Conservation (phyloP, 2,329 filamentous ascomycete genomes). For the Alternaria hordeiaustralica region DNA sequence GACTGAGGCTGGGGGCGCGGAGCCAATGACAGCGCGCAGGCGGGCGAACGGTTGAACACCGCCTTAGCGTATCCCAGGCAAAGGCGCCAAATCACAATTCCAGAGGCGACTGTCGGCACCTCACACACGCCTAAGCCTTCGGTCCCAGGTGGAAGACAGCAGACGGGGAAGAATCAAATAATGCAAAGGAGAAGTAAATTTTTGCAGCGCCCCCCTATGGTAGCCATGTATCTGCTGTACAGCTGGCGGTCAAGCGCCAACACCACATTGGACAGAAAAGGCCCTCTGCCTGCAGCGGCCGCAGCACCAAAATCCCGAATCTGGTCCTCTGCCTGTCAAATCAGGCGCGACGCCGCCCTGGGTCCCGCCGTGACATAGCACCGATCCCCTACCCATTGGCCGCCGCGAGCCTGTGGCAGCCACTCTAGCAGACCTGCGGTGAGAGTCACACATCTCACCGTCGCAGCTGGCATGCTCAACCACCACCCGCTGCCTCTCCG, state of each 20-base stretch:
- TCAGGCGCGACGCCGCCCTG: slow-evolving; percentile 20
- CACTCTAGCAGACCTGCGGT: slow-evolving; percentile 33
- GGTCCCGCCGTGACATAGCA: slow-evolving; percentile 24
- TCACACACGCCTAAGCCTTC: slow-evolving; percentile 18
- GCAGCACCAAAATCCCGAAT: slow-evolving; percentile 26
- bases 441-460: slow-evolving; percentile 25
- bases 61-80: slow-evolving; percentile 10
- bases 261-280: slow-evolving; percentile 11
- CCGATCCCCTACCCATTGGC: slow-evolving; percentile 25
- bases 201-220: slow-evolving; percentile 23
- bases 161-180: slow-evolving; percentile 9
- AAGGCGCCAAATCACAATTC: slow-evolving; percentile 12
- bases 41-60: not conserved
- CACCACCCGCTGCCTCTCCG: not conserved
- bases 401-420: slow-evolving; percentile 23
- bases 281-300: slow-evolving; percentile 23
- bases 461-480: slow-evolving; percentile 12
- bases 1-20: slow-evolving; percentile 13
- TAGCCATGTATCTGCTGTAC: slow-evolving; percentile 12
- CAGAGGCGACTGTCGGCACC: slow-evolving; percentile 5
- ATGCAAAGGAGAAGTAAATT: slow-evolving; percentile 10
- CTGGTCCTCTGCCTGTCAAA: slow-evolving; percentile 20
- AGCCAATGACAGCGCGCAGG: slow-evolving; percentile 18
- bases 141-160: slow-evolving; percentile 13
- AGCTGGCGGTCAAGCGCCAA: slow-evolving; percentile 38